Conservation (phyloP, 1,284 basidiomycete species). For the Cerrena zonata region DNA sequence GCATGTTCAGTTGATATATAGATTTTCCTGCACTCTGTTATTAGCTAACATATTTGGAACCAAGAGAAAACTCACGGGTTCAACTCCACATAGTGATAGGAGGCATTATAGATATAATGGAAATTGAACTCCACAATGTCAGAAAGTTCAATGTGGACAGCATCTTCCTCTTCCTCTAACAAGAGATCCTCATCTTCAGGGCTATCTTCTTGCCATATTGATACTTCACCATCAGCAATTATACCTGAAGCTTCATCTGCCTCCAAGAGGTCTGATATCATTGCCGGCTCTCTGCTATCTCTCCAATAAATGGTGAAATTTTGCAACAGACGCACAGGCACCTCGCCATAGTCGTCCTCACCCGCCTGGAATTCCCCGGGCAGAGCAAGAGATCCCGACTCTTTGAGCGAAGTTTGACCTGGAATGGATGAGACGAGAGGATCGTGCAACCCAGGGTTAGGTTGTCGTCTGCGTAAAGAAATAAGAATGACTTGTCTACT, state of each 20-base stretch:
- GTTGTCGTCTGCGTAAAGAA: too few relatives aligned
- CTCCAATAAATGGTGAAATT: constrained; percentile 44
- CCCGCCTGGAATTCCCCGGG: constrained; percentile 8
- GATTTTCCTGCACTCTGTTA: constrained; percentile 28
- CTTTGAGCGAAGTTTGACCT: too few relatives aligned
- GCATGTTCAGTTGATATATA: constrained; percentile 41
- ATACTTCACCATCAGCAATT: constrained; percentile 33
- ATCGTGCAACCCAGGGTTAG: too few relatives aligned
- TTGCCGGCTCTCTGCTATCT: background rate
- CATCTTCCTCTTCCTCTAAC: constrained; percentile 18
- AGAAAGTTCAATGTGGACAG: constrained; percentile 35
- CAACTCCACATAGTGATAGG: constrained; percentile 18
- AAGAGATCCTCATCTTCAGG: constrained; percentile 20
- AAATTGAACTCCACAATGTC: constrained; percentile 43
- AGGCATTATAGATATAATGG: constrained; percentile 33
- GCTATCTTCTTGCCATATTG: constrained; percentile 21
- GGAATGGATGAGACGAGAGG: too few relatives aligned
- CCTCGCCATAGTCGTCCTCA: constrained; percentile 31
- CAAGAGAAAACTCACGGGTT: constrained; percentile 31
- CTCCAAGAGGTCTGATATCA: constrained; percentile 7
- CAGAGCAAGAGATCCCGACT: background rate
- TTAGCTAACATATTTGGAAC: background rate
- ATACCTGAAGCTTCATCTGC: constrained; percentile 5
- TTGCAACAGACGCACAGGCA: constrained; percentile 49
- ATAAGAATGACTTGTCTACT: too few relatives aligned